A percentile compares a stretch with the other conserved stretches of the same genome.
These are phyloP conservation scores for Scleroderma bovista DNA, from an alignment of 768 basidiomycete species.

Conservation along the genomic window DNA sequence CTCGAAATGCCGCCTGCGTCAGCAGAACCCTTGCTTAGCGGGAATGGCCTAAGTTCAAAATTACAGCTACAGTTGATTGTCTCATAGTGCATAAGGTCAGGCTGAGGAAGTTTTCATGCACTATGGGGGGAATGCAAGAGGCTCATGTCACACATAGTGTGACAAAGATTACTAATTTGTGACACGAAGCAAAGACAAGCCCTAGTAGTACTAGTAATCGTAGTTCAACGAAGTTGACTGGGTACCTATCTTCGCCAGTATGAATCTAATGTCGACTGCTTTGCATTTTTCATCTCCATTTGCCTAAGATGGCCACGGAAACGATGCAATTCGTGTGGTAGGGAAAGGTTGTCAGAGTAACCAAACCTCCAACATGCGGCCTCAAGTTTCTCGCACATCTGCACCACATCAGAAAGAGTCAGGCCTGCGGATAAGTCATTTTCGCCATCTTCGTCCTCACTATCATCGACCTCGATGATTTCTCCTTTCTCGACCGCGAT, in stretches of 20 bases:
- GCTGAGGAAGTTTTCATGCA: not conserved
- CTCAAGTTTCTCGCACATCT: not conserved
- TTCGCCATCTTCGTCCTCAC: not conserved
- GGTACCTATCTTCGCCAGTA: too few relatives aligned
- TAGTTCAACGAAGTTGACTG: too few relatives aligned
- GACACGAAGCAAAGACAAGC: not conserved
- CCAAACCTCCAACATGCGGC: not conserved
- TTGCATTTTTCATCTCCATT: not conserved
- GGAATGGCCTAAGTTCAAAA: too few relatives aligned
- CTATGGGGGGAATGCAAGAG: not conserved
- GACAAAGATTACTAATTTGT: not conserved
- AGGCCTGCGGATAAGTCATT: not conserved
- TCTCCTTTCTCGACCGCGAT: not conserved
- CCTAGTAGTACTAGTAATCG: too few relatives aligned
- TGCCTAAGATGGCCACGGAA: not conserved
- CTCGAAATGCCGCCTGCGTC: too few relatives aligned
- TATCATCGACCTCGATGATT: not conserved
- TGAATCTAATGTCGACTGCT: not conserved
- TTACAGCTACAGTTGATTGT: not conserved
- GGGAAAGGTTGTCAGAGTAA: not conserved
- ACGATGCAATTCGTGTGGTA: not conserved
- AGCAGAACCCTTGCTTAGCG: too few relatives aligned
- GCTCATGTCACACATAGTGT: not conserved
- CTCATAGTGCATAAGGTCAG: not conserved
- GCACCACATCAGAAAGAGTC: not conserved